Base-by-base conservation (phyloP, 768 basidiomycete genomes). In the Fistulinella prunicolor region DNA sequence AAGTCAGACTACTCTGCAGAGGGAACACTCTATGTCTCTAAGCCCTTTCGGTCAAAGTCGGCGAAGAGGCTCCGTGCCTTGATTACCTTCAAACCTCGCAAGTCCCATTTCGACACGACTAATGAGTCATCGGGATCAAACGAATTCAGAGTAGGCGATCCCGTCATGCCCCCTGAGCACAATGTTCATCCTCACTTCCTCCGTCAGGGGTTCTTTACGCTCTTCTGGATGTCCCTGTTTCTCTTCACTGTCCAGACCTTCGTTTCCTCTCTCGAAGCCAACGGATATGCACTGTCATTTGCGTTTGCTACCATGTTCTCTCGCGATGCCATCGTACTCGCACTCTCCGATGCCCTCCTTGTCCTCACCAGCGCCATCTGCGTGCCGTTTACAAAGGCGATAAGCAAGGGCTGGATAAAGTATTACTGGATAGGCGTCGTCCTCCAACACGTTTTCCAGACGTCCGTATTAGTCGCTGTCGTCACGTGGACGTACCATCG, bases 171-270 rank as follows among this genome's bases (percentile, higher is more conserved):
- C 30, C 4, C 10, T 28, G 28, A 6, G 28, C 28, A 28, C 12
- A 12, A 6, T 6, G 37, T 16, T 43, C 23, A 47, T 38, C 13
- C 36, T 57, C n/a, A 58, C 40, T 17, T 17, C 24, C 9, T 42
- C 48, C 28, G 0, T 20, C 57, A 89, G 85, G 95, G 95, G 1
- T 98, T 98, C 73, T 97, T 93, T 68, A 82, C 88, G 4, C 78
- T 98, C 42, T 98, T 98, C 71, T 98, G 96, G 84, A 82, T 89
- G 46, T 85, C 85, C 19, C 80, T 94, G 55, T 93, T 89, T 58
- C 78, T 95, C 42, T 83, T 92, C 61, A 80, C 85, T 10, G 63
- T 93, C 34, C 78, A 85, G 56, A 89, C 88, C 4, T 91, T 89
- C 67, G 72, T 91, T 44, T 78, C 76, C 42, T 83, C 84, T 63